A percentile compares a stretch with the other conserved stretches of the same genome.
phyloP scores from a whole-genome alignment of 441 rosid species.

The Arabidopsis hybrid region DNA sequence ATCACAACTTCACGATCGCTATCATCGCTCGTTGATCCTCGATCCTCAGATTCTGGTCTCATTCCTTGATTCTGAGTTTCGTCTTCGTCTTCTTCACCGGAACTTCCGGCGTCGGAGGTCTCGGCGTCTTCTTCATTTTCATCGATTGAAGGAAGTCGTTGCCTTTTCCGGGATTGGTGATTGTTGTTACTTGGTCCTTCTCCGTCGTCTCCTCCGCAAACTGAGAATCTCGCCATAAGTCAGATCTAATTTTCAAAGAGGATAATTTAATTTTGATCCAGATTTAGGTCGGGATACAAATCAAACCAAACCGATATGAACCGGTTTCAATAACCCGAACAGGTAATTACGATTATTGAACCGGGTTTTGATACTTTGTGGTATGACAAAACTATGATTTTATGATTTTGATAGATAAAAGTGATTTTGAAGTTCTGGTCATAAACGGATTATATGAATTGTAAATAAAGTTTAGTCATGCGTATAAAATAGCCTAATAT shows the following conservation, averaged over 20 bases:
- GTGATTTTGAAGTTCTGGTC: no score
- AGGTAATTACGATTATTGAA: no score
- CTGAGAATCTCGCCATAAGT: slow-evolving; percentile 53
- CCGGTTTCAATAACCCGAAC: no score
- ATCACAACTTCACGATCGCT: slow-evolving; percentile 1
- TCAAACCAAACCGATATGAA: no score
- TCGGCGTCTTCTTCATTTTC: slow-evolving; percentile 42
- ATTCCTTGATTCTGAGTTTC: not conserved
- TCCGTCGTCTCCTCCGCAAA: slow-evolving; percentile 51
- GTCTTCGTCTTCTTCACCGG: slow-evolving; percentile 47
- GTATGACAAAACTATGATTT: no score
- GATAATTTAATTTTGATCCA: no score
- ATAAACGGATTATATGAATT: no score
- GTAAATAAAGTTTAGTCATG: no score
- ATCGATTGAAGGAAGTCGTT: slow-evolving; percentile 28
- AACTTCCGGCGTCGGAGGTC: slow-evolving; percentile 24
- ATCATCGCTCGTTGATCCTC: slow-evolving; percentile 19
- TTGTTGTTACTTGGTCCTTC: slow-evolving; percentile 48
- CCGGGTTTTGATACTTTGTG: no score
- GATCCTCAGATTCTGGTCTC: not conserved
- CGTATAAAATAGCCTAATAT: no score
- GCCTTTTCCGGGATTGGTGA: slow-evolving; percentile 43
- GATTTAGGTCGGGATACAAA: no score
- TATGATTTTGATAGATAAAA: no score
- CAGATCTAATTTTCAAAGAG: slow-evolving; percentile 5